A percentile compares a stretch with the other conserved stretches of the same genome.
Evolutionary conservation across 2,329 filamentous ascomycete species (phyloP).

Genomic region (Aspergillus fructus): DNA sequence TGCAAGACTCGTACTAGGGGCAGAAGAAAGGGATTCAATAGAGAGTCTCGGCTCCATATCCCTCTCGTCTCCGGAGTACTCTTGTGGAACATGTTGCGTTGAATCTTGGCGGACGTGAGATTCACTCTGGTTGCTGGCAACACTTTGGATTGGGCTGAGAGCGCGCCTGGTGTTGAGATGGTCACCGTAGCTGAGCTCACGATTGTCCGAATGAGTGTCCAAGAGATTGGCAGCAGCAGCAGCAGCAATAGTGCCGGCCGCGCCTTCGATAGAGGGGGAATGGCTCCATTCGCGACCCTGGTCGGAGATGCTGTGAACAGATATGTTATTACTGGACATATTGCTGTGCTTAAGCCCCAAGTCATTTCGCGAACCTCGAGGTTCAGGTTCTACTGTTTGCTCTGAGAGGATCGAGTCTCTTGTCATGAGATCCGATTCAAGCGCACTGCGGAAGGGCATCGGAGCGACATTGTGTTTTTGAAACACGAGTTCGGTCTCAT

Average conservation of each 20-base stretch:
- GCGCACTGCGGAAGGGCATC: conserved; percentile 84
- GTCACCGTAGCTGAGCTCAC: conserved; percentile 54
- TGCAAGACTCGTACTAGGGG: conserved; percentile 58
- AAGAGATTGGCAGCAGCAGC: conserved; percentile 40
- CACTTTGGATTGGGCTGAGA: conserved; percentile 86
- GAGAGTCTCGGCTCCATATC: conserved; percentile 52
- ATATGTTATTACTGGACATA: conserved; percentile 52
- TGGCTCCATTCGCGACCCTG: conserved; percentile 42
- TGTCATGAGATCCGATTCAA: conserved; percentile 77
- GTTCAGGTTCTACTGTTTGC: conserved; percentile 70
- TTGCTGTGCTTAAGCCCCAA: conserved; percentile 68
- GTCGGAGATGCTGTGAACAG: conserved; percentile 45
- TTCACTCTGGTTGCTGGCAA: conserved; percentile 78
- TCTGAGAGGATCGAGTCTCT: conserved; percentile 83
- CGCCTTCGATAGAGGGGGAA: conserved; percentile 32
- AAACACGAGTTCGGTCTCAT: conserved; percentile 56
- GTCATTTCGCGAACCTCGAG: conserved; percentile 53
- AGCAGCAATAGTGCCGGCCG: conserved; percentile 39
- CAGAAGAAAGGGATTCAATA: conserved; percentile 58
- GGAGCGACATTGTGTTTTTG: conserved; percentile 66
- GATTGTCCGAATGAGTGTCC: conserved; percentile 48
- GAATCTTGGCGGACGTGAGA: conserved; percentile 63
- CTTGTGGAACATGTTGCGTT: conserved; percentile 51
- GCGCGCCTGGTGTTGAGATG: conserved; percentile 64
- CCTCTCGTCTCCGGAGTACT: conserved; percentile 62